A percentile compares a stretch with the other conserved stretches of the same genome.
Evolutionary conservation across 2,329 filamentous ascomycete genomes (phyloP).

Genomic region (Trichoderma sp.): DNA sequence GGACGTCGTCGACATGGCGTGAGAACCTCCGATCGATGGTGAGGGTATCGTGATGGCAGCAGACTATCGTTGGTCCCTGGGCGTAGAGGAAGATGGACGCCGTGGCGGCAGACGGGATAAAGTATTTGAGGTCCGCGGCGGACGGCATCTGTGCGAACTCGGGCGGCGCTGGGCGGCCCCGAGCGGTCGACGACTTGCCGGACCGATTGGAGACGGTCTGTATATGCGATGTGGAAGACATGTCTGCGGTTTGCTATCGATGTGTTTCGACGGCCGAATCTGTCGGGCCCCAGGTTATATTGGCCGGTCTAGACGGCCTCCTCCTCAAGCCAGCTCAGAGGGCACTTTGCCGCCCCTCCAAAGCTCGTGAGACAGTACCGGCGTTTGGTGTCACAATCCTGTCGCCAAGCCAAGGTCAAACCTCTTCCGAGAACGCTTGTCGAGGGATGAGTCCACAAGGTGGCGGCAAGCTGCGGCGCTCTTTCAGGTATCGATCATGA

Average conservation of each 20-base stretch:
- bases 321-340: slow-evolving; percentile 6
- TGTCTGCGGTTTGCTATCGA: slow-evolving; percentile 49
- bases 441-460: slow-evolving; percentile 35
- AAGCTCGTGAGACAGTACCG: slow-evolving; percentile 44
- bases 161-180: slow-evolving; percentile 48
- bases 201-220: slow-evolving; percentile 62
- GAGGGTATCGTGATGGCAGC: slow-evolving; percentile 89
- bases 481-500: slow-evolving; percentile 43
- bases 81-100: slow-evolving; percentile 89
- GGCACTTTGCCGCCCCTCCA: slow-evolving; percentile 29
- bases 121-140: slow-evolving; percentile 56
- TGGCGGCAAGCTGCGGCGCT: slow-evolving; percentile 41
- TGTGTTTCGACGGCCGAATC: slow-evolving; percentile 3
- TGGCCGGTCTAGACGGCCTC: slow-evolving; percentile 21
- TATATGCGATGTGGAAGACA: slow-evolving; percentile 58
- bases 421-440: slow-evolving; percentile 34
- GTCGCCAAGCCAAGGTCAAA: slow-evolving; percentile 38
- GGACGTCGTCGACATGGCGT: slow-evolving; percentile 79
- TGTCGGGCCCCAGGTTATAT: slow-evolving; percentile 8
- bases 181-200: slow-evolving; percentile 55
- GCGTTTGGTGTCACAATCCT: slow-evolving; percentile 46
- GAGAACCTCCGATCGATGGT: slow-evolving; percentile 86
- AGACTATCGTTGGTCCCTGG: slow-evolving; percentile 78
- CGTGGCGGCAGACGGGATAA: slow-evolving; percentile 88
- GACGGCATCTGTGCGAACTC: slow-evolving; percentile 57